Conservation (phyloP, 352 stramenopile genomes). For the Phytophthora sp. region DNA sequence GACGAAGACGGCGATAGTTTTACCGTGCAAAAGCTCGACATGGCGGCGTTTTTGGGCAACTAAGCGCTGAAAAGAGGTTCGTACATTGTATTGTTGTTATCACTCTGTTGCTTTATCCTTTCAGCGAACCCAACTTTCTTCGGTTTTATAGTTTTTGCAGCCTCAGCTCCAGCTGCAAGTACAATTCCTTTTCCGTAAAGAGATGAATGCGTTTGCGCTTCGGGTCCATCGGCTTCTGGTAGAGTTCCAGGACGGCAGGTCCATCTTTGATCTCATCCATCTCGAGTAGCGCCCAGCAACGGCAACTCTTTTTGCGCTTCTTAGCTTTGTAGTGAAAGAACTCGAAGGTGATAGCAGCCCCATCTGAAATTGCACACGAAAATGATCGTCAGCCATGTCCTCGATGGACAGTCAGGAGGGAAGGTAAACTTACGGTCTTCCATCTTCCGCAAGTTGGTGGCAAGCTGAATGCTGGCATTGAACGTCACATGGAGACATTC, state of each 20-base stretch:
- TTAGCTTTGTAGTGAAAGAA: slow-evolving; percentile 82
- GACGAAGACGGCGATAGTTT: slow-evolving; percentile 58
- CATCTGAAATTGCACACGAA: slow-evolving; percentile 37
- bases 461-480: slow-evolving; percentile 48
- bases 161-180: slow-evolving; percentile 57
- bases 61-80: slow-evolving; percentile 15
- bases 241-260: slow-evolving; percentile 61
- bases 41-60: slow-evolving; percentile 69
- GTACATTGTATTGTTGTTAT: too few species aligned
- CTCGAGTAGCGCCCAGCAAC: slow-evolving; percentile 76
- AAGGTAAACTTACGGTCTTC: slow-evolving; percentile 46
- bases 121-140: background rate
- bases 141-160: slow-evolving; percentile 29
- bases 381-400: background rate
- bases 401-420: background rate
- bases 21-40: slow-evolving; percentile 79
- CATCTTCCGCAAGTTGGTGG: slow-evolving; percentile 57
- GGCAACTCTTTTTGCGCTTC: slow-evolving; percentile 80
- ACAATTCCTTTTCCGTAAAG: slow-evolving; percentile 80
- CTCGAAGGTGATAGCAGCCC: slow-evolving; percentile 69
- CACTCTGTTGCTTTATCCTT: too few species aligned
- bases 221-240: slow-evolving; percentile 73
- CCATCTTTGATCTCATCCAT: slow-evolving; percentile 63
- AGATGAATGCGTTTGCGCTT: slow-evolving; percentile 71
- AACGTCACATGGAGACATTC: slow-evolving; percentile 63